Base-by-base conservation (phyloP, 164 flowering plant genomes). In the Macadamia tetraphylla region DNA sequence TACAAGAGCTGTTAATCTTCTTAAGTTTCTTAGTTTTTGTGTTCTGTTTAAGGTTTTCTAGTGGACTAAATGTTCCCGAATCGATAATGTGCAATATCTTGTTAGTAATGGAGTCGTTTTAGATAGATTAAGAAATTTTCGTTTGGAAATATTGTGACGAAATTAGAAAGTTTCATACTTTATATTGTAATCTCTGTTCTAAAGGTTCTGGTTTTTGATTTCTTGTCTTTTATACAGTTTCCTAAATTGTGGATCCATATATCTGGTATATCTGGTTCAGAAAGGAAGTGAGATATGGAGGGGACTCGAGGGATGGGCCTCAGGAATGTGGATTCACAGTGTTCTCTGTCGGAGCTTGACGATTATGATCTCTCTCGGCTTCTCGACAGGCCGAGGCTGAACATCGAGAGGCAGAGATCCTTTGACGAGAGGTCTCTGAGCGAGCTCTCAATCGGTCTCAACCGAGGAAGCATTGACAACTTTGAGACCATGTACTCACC, bases 371-470 rank as follows among this genome's bases (percentile, higher is more conserved):
- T 76, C 18, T 72, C 71, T 14, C 58, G 53, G 65, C 75, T 71
- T 35, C 79, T 73, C 6, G 73, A 76, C 57, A 76, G 66, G 65
- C 79, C 76, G 55, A 73, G 70, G 71, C 60, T 76, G 55, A 76
- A 76, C 46, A 72, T 72, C 18, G 79, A 76, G 29, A 44, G 79
- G 9, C 48, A 76, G 66, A 72, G 79, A 44, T 76, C 79, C 40
- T 76, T 76, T 44, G 79, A 76, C 30, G 79, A 76, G 67, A 76
- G 79, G 67, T 76, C 79, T 32, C 63, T 76, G 40, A 35, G 59
- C 29, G 59, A 57, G 59, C 18, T 57, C 8, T 57, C 59, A 23
- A 7, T 18, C 59, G 29, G 29, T 18, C 29, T 57, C 8, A 4
- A 29, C 59, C 29, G 59, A 57, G 59, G 8, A 57, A 17, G 57